Evolutionary conservation across 306 rosid genomes (phyloP).

Genomic region (Corylus avellana): DNA sequence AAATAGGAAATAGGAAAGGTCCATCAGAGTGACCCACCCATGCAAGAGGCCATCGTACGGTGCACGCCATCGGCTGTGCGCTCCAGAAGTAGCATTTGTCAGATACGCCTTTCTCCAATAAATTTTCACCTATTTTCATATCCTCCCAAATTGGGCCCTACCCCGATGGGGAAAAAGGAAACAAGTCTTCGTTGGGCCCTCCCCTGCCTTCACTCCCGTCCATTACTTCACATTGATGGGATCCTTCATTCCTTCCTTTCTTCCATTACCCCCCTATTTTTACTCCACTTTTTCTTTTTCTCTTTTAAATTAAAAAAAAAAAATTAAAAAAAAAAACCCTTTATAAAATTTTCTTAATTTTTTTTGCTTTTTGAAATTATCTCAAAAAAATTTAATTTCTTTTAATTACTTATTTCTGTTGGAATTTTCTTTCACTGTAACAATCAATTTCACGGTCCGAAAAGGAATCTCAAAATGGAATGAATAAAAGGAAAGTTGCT

Average conservation of each 20-base stretch:
- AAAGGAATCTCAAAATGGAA: too few relatives aligned
- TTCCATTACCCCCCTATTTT: not conserved
- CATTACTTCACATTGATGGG: constrained; percentile 13
- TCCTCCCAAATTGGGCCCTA: not conserved
- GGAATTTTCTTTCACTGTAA: too few relatives aligned
- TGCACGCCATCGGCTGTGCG: constrained; percentile 15
- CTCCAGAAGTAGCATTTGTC: constrained; percentile 20
- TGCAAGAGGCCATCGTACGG: not conserved
- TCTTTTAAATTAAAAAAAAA: too few relatives aligned
- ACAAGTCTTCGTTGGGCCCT: not conserved
- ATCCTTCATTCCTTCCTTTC: not conserved
- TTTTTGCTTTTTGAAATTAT: too few relatives aligned
- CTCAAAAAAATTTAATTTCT: too few relatives aligned
- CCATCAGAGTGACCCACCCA: constrained; percentile 2
- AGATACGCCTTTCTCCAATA: constrained; percentile 34
- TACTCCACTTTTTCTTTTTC: too few relatives aligned
- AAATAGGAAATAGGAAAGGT: too few relatives aligned
- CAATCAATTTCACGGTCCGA: too few relatives aligned
- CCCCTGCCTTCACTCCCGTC: not conserved
- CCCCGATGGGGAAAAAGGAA: not conserved
- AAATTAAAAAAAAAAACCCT: too few relatives aligned
- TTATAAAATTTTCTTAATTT: too few relatives aligned
- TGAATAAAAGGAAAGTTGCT: too few relatives aligned
- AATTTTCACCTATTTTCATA: constrained; percentile 32
- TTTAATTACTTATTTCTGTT: too few relatives aligned